Evolutionary conservation across 1,139 yeast genomes (phyloP).

Genomic region (Pichia sp.): DNA sequence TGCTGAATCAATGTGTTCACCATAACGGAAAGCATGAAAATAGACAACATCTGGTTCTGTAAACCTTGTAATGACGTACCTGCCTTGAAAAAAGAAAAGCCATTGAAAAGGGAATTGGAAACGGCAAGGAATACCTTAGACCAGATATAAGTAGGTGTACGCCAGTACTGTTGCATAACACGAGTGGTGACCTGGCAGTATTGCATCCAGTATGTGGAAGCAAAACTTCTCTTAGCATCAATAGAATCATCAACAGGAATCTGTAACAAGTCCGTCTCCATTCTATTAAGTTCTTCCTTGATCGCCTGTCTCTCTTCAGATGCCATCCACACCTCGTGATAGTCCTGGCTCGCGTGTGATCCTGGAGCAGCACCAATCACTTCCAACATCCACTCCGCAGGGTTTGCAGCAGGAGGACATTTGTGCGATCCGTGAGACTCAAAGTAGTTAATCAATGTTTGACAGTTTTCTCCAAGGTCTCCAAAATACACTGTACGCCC

Average conservation of each 20-base stretch:
- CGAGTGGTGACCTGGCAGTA: slow-evolving; percentile 48
- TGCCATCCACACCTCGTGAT: slow-evolving; percentile 43
- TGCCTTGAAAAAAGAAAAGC: slow-evolving; percentile 72
- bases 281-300: slow-evolving; percentile 28
- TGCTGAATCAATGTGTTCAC: slow-evolving; percentile 67
- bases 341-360: slow-evolving; percentile 44
- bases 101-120: slow-evolving; percentile 59
- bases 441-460: slow-evolving; percentile 49
- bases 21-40: slow-evolving; percentile 63
- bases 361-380: slow-evolving; percentile 65
- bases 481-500: slow-evolving; percentile 69
- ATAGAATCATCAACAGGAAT: slow-evolving; percentile 28
- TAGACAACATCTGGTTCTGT: slow-evolving; percentile 62
- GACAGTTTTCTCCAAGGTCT: slow-evolving; percentile 54
- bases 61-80: slow-evolving; percentile 54
- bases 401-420: slow-evolving; percentile 51
- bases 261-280: slow-evolving; percentile 27
- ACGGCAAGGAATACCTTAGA: slow-evolving; percentile 55
- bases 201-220: slow-evolving; percentile 47
- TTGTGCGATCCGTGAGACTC: slow-evolving; percentile 43
- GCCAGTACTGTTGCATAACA: slow-evolving; percentile 63
- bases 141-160: slow-evolving; percentile 71
- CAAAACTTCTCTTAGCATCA: slow-evolving; percentile 44
- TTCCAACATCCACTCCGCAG: slow-evolving; percentile 65
- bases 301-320: slow-evolving; percentile 16